These are phyloP conservation scores for Pseudogymnoascus sp. DNA, from an alignment of 2,329 filamentous ascomycete species.

Conservation along the genomic window DNA sequence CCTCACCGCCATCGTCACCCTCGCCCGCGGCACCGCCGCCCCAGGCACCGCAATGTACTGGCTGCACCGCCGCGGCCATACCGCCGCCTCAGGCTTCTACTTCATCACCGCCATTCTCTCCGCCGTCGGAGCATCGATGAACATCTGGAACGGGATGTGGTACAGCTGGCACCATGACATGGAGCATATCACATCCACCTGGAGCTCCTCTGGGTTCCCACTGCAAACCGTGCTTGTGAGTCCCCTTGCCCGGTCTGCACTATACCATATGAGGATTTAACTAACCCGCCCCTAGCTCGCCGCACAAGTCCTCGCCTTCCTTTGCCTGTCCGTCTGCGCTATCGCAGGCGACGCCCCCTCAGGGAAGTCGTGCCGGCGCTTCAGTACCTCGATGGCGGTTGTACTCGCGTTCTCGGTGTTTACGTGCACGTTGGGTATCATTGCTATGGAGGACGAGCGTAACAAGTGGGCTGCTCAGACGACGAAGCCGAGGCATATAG, in stretches of 20 bases:
- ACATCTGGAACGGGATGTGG: not conserved
- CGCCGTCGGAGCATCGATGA: not conserved
- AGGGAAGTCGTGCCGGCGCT: not conserved
- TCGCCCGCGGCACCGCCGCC: not conserved
- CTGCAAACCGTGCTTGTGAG: not conserved
- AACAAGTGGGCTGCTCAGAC: not conserved
- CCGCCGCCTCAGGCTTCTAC: not conserved
- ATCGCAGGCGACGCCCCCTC: not conserved
- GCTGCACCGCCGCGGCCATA: not conserved
- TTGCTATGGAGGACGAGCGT: not conserved
- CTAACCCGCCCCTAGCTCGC: not conserved
- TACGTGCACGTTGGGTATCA: not conserved
- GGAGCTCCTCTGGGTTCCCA: not conserved
- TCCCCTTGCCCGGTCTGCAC: not conserved
- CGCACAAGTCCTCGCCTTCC: not conserved
- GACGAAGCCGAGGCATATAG: not conserved
- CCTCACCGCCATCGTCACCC: not conserved
- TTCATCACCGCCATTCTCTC: not conserved
- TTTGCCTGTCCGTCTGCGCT: not conserved
- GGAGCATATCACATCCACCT: not conserved
- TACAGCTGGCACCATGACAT: not conserved
- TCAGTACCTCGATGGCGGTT: not conserved
- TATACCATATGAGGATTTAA: not conserved
- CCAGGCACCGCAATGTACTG: not conserved
- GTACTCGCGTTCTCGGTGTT: not conserved